Base-by-base conservation (phyloP, 768 basidiomycete genomes). In the Rhodocollybia butyracea region DNA sequence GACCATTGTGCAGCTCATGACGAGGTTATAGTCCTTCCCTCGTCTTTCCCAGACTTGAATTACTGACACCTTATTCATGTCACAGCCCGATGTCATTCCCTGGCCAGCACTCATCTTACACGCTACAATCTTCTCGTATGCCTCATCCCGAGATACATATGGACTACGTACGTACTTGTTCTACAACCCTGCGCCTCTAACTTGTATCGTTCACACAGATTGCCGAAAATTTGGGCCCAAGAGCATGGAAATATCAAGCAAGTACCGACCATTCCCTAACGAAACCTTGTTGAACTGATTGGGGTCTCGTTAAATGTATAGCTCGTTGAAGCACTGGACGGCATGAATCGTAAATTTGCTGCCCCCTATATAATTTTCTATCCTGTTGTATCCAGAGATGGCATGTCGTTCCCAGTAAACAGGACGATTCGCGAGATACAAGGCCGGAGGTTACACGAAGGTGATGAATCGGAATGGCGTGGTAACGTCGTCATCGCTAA, bases 61-160 rank as follows among this genome's bases (percentile, higher is more conserved):
- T n/a, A 29, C 31, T 34, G 30, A 50, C n/a, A 30, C 13, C 11
- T 50, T 6, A 8, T 58, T 54, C 46, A 12, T 21, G 57, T 54
- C 47, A 19, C 57, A 81, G 79, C 59, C 76, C 75, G 5, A 75
- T 78, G 69, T 65, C 76, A 52, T 61, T 75, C 57, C 71, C 73
- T 17, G 69, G 73, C 56, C 76, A 77, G 43, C 77, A 79, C 58
- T 70, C 70, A 13, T 69, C 76, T 15, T 78, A 78, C 56, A 74
- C 74, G 39, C 65, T 70, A 51, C 68, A 76, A 24, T 77, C 77
- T 27, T 71, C 82, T 43, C 83, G 85, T 54, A 79, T 89, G 75
- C 90, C 90, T 0, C 90, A 92, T 67, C 90, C 90, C 12, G 89
- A 91, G 67, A 81, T 89, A 38, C 83, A 88, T 65, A 92, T 92